Evolutionary conservation across 495 filamentous ascomycete genomes (phyloP).

Genomic region (Wilcoxina mikolae): DNA sequence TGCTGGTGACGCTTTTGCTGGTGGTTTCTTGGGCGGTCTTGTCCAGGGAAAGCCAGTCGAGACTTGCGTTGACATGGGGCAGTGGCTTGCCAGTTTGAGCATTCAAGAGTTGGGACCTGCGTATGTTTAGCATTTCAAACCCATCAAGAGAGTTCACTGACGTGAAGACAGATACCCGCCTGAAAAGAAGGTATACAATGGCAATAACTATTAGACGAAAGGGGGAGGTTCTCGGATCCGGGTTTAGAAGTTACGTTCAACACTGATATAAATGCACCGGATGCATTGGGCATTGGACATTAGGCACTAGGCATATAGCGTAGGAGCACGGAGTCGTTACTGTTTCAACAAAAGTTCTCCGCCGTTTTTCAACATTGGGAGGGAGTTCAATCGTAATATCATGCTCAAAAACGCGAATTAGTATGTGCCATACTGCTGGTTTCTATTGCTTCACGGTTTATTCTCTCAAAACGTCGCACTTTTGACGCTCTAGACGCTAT

Average conservation of each 20-base stretch:
- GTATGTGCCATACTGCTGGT: too few species aligned
- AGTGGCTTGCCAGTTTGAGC: slow-evolving; percentile 85
- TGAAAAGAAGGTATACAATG: slow-evolving; percentile 22
- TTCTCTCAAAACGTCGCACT: too few species aligned
- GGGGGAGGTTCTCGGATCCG: background rate
- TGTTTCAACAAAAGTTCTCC: slow-evolving; percentile 10
- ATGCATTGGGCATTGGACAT: slow-evolving; percentile 3
- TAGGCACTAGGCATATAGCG: too few species aligned
- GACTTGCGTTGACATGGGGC: slow-evolving; percentile 67
- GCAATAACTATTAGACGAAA: background rate
- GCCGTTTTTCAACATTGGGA: too few species aligned
- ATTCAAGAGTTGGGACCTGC: slow-evolving; percentile 90
- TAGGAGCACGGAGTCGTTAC: background rate
- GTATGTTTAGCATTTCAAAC: too few species aligned
- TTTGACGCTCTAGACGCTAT: too few species aligned
- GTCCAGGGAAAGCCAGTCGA: slow-evolving; percentile 68
- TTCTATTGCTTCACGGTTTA: too few species aligned
- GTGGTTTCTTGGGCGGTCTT: slow-evolving; percentile 79
- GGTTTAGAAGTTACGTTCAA: background rate
- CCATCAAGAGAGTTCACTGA: slow-evolving; percentile 15
- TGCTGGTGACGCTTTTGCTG: slow-evolving; percentile 92
- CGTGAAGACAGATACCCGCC: too few species aligned
- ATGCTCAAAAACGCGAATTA: too few species aligned
- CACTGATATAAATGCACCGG: background rate
- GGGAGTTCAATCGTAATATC: too few species aligned